These are phyloP conservation scores for Zymoseptoria tritici DNA, from an alignment of 2,329 filamentous ascomycete genomes.

Conservation along the genomic window DNA sequence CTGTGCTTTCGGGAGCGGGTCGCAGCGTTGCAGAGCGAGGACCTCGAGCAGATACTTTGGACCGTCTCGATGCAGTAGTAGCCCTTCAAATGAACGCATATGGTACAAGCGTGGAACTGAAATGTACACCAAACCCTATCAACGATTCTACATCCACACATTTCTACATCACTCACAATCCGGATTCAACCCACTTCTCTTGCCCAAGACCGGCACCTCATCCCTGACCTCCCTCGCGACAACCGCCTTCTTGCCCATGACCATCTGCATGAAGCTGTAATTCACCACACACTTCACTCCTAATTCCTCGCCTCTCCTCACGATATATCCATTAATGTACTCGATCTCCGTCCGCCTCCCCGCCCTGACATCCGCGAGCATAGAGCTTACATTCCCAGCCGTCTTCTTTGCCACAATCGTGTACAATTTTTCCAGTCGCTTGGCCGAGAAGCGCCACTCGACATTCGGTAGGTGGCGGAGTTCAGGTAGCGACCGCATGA, in stretches of 20 bases:
- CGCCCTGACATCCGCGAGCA: slow-evolving; percentile 58
- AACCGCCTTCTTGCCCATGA: slow-evolving; percentile 60
- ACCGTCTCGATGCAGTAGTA: too few species aligned
- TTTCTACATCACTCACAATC: slow-evolving; percentile 3
- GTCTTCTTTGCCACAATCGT: slow-evolving; percentile 48
- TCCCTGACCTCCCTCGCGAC: slow-evolving; percentile 34
- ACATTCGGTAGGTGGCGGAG: slow-evolving; percentile 55
- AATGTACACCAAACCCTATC: too few species aligned
- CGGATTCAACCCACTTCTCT: slow-evolving; percentile 5
- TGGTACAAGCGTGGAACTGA: too few species aligned
- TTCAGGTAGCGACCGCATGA: slow-evolving; percentile 70
- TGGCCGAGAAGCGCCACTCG: slow-evolving; percentile 50
- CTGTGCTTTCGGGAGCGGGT: background rate
- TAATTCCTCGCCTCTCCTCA: slow-evolving; percentile 62
- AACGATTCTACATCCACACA: background rate
- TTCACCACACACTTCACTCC: slow-evolving; percentile 68
- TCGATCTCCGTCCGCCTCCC: slow-evolving; percentile 66
- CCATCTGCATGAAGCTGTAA: slow-evolving; percentile 62
- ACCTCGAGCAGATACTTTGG: too few species aligned
- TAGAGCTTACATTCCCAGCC: slow-evolving; percentile 53
- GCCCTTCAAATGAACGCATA: too few species aligned
- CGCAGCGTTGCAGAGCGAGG: background rate
- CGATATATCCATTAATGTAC: slow-evolving; percentile 83
- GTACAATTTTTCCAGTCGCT: slow-evolving; percentile 56
- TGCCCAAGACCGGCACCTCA: slow-evolving; percentile 30